These are phyloP conservation scores for Hypoxylon sp. DNA, from an alignment of 2,329 filamentous ascomycete genomes.

Conservation along the genomic window DNA sequence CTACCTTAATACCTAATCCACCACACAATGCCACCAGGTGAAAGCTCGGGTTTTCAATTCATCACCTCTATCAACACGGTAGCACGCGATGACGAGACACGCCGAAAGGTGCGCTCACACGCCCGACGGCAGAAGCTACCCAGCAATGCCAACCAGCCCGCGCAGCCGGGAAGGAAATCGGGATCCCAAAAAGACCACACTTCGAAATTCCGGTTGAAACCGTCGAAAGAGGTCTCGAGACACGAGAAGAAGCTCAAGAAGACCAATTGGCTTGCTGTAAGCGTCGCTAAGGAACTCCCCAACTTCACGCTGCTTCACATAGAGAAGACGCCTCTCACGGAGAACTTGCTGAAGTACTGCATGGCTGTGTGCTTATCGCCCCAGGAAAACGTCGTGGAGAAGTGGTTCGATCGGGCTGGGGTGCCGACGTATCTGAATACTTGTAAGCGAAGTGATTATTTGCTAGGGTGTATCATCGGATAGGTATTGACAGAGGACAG, in stretches of 20 bases:
- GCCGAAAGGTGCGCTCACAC: slow-evolving; percentile 48
- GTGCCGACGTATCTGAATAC: slow-evolving; percentile 47
- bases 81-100: slow-evolving; percentile 48
- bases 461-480: not conserved
- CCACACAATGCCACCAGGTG: slow-evolving; percentile 22
- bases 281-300: slow-evolving; percentile 45
- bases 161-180: slow-evolving; percentile 40
- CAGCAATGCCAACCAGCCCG: slow-evolving; percentile 36
- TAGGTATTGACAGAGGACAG: slow-evolving; percentile 32
- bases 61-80: slow-evolving; percentile 49
- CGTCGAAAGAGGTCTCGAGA: slow-evolving; percentile 14
- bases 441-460: slow-evolving; percentile 34
- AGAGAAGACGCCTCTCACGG: slow-evolving; percentile 47
- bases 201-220: slow-evolving; percentile 46
- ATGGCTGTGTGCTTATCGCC: slow-evolving; percentile 48
- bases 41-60: slow-evolving; percentile 45
- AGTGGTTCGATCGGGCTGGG: slow-evolving; percentile 46
- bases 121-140: slow-evolving; percentile 47
- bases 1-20: not conserved
- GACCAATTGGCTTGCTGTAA: slow-evolving; percentile 44
- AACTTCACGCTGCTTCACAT: slow-evolving; percentile 46
- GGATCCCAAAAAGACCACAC: slow-evolving; percentile 46
- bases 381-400: slow-evolving; percentile 44
- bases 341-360: slow-evolving; percentile 46
- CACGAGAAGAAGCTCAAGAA: slow-evolving; percentile 38